Percentiles rank a stretch among this genome's conserved stretches.
Evolutionary conservation across 1,139 yeast species (phyloP).

Genomic region (Yamadazyma oceani): DNA sequence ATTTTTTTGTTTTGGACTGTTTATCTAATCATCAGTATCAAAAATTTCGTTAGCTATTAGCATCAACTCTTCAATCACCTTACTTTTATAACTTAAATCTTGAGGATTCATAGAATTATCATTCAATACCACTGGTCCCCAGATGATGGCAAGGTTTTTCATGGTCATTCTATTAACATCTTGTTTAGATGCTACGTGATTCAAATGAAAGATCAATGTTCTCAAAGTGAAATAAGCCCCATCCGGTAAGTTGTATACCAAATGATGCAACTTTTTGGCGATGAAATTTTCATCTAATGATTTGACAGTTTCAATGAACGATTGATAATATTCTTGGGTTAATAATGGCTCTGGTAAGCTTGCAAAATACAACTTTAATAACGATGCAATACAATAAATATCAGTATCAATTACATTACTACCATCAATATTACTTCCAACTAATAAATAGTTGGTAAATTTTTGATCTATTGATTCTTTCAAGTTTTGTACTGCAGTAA

Average conservation of each 20-base stretch:
- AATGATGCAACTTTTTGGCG: conserved; percentile 77
- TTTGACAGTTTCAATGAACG: conserved; percentile 73
- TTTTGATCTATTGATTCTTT: conserved; percentile 74
- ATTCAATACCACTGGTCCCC: conserved; percentile 89
- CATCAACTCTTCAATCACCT: conserved; percentile 81
- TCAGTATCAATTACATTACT: conserved; percentile 63
- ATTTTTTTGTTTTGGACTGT: not conserved
- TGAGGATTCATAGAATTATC: conserved; percentile 66
- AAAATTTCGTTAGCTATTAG: conserved; percentile 84
- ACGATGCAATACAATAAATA: conserved; percentile 69
- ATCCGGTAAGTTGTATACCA: conserved; percentile 88
- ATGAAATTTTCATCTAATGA: conserved; percentile 51
- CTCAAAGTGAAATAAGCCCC: conserved; percentile 92
- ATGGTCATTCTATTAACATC: conserved; percentile 75
- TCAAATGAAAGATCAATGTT: conserved; percentile 79
- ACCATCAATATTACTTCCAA: conserved; percentile 45
- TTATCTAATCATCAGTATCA: conserved; percentile 50
- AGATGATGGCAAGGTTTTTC: conserved; percentile 77
- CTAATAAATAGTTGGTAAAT: conserved; percentile 58
- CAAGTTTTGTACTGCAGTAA: conserved; percentile 68
- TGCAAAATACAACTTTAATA: conserved; percentile 65
- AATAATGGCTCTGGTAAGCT: conserved; percentile 70
- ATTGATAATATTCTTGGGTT: conserved; percentile 54
- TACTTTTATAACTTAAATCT: conserved; percentile 79
- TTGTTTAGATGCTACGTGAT: conserved; percentile 67